A percentile compares a stretch with the other conserved stretches of the same genome.
These are phyloP conservation scores for Cardiospermum halicacabum DNA, from an alignment of 345 rosid species.

Conservation along the genomic window DNA sequence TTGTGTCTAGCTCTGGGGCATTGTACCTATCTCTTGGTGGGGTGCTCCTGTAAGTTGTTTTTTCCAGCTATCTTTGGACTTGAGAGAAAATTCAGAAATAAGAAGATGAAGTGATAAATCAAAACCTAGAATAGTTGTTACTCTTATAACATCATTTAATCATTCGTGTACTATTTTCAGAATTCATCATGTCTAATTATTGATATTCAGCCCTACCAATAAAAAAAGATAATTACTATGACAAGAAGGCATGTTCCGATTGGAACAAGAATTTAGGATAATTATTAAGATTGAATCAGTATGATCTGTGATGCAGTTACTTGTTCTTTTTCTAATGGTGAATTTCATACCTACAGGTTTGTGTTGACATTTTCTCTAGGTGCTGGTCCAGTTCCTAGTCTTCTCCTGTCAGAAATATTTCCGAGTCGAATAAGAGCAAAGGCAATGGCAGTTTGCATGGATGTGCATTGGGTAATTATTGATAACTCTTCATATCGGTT, in stretches of 20 bases:
- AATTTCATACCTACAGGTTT: conserved; percentile 51
- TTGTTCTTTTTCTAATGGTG: background rate
- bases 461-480: conserved; percentile 81
- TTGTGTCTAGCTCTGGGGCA: conserved; percentile 44
- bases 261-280: too few species aligned
- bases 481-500: conserved; percentile 5
- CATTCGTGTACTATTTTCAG: background rate
- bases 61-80: background rate
- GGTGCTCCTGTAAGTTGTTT: conserved; percentile 72
- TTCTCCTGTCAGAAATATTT: conserved; percentile 86
- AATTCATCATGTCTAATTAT: background rate
- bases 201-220: background rate
- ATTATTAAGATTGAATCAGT: background rate
- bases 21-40: conserved; percentile 81
- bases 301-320: background rate
- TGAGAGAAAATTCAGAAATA: background rate
- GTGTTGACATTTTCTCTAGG: conserved; percentile 74
- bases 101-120: background rate
- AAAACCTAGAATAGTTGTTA: background rate
- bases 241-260: background rate
- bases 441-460: conserved; percentile 88
- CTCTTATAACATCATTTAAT: background rate
- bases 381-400: conserved; percentile 93
- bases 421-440: conserved; percentile 82
- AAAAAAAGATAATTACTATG: background rate